Percentiles rank a stretch among this genome's conserved stretches.
Conservation (phyloP, 2,329 filamentous ascomycete species). For the Epicoccum nigrum region DNA sequence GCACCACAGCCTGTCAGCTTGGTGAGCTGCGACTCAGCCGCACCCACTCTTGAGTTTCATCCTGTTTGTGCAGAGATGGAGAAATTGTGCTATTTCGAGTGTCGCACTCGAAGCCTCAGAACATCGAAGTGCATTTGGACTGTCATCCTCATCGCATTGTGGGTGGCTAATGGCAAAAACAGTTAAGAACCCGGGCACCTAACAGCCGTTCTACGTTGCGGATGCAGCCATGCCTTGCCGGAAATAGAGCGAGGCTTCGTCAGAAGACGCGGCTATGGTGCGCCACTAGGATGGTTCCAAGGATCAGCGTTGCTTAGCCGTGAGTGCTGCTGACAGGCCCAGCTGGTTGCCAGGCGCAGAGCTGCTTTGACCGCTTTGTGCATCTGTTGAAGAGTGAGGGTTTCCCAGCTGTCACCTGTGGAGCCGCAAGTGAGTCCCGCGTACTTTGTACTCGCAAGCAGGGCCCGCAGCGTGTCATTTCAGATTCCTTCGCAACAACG, state of each 20-base stretch:
- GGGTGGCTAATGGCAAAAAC: neutral
- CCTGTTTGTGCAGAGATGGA: neutral
- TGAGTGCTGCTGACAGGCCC: constrained; percentile 3
- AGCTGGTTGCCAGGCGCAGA: constrained; percentile 15
- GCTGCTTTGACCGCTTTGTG: constrained; percentile 3
- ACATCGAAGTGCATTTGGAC: neutral
- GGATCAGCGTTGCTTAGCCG: constrained; percentile 15
- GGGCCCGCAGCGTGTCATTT: constrained; percentile 17
- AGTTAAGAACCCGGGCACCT: constrained; percentile 1
- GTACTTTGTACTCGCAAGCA: constrained; percentile 2
- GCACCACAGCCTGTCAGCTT: constrained; percentile 5
- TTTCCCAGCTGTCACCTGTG: constrained; percentile 19
- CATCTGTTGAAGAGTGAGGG: constrained; percentile 10
- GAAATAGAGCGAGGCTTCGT: constrained; percentile 19
- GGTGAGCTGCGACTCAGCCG: constrained; percentile 8
- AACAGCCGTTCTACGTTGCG: constrained; percentile 1
- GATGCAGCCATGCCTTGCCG: constrained; percentile 13
- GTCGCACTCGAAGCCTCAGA: neutral
- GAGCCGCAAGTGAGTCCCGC: constrained; percentile 1
- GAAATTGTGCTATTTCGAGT: too few species aligned
- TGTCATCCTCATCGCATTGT: too few species aligned
- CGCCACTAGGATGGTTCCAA: constrained; percentile 17
- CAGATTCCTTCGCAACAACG: constrained; percentile 21
- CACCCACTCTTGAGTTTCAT: neutral
- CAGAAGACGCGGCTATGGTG: constrained; percentile 14